phyloP scores from a whole-genome alignment of 768 basidiomycete species.

The Boletus tomentosulus region DNA sequence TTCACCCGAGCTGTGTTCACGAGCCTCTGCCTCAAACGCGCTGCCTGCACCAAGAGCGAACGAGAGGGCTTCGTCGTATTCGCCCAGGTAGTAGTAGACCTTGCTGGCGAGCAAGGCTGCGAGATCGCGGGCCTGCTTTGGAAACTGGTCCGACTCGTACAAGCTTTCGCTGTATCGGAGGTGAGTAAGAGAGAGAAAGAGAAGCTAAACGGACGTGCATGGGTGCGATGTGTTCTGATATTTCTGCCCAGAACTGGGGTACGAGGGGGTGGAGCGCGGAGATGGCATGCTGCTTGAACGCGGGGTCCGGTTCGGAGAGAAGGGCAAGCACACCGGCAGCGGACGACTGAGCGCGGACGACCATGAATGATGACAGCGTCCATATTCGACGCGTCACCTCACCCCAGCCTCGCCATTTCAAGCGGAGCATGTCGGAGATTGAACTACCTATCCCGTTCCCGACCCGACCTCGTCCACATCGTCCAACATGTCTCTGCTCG shows the following conservation, averaged over 20 bases:
- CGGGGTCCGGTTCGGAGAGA: constrained; percentile 80
- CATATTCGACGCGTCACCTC: constrained; percentile 41
- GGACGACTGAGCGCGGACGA: constrained; percentile 70
- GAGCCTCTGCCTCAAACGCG: constrained; percentile 76
- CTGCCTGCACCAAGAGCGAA: constrained; percentile 90
- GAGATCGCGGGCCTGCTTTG: constrained; percentile 67
- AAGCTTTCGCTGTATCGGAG: constrained; percentile 67
- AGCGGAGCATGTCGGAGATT: constrained; percentile 29
- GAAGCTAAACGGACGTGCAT: constrained; percentile 56
- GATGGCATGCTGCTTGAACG: constrained; percentile 91
- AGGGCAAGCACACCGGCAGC: constrained; percentile 90
- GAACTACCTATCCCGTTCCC: constrained; percentile 26
- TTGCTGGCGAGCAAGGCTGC: constrained; percentile 96
- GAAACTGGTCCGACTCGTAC: constrained; percentile 78
- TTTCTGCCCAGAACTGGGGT: constrained; percentile 97
- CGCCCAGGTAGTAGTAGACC: constrained; percentile 94
- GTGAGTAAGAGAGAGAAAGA: constrained; percentile 8
- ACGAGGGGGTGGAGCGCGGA: constrained; percentile 78
- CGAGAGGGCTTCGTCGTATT: constrained; percentile 91
- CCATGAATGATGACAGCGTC: constrained; percentile 36
- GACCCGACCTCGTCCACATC: constrained; percentile 13
- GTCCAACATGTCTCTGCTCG: constrained; percentile 45
- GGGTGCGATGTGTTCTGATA: constrained; percentile 86
- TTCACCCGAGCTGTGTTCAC: constrained; percentile 64
- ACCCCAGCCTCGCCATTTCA: constrained; percentile 35